These are phyloP conservation scores for Clausena lansium DNA, from an alignment of 345 rosid genomes.

Conservation along the genomic window DNA sequence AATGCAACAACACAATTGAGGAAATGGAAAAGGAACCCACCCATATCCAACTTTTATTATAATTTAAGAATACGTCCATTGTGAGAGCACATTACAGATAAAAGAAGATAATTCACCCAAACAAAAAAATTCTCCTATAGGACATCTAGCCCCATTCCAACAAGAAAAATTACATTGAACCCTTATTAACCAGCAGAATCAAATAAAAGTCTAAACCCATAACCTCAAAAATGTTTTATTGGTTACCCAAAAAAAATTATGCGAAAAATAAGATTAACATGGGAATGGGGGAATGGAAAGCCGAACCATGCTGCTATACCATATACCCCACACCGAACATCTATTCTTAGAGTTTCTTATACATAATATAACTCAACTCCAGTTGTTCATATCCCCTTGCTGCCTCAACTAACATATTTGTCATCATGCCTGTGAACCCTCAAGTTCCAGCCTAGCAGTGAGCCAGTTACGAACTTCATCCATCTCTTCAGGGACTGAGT, in stretches of 20 bases:
- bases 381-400: not conserved
- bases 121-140: not conserved
- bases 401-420: not conserved
- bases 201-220: not conserved
- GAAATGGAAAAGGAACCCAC: conserved; percentile 2
- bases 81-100: not conserved
- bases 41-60: conserved; percentile 14
- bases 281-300: conserved; percentile 4
- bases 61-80: not conserved
- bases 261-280: not conserved
- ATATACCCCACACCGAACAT: conserved; percentile 12
- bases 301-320: conserved; percentile 14
- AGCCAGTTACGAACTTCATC: conserved; percentile 47
- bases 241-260: not conserved
- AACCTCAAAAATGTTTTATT: not conserved
- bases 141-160: not conserved
- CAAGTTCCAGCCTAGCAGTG: conserved; percentile 26
- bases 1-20: not conserved
- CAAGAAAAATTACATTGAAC: not conserved
- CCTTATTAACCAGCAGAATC: conserved; percentile 1
- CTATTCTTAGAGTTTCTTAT: conserved; percentile 11
- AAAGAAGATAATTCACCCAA: not conserved
- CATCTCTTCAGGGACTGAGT: conserved; percentile 45
- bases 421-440: conserved; percentile 13
- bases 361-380: not conserved